Evolutionary conservation across 257 asterid genomes (phyloP).

Genomic region (Penstemon barbatus): DNA sequence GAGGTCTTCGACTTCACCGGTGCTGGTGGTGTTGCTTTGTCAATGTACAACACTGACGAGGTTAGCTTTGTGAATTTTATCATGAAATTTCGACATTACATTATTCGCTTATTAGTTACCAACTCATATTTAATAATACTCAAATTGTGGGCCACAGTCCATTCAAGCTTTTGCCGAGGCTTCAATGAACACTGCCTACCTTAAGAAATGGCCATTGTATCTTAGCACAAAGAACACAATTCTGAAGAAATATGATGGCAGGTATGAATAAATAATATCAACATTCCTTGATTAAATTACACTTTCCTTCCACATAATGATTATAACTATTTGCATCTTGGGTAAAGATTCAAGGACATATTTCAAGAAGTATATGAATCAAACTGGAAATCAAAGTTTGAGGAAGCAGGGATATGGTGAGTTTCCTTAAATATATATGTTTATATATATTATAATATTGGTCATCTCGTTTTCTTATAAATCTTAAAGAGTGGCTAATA

Average conservation of each 20-base stretch:
- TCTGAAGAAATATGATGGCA: slow-evolving; percentile 96
- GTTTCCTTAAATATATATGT: slow-evolving; percentile 23
- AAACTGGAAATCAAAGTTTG: slow-evolving; percentile 83
- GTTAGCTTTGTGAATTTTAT: slow-evolving; percentile 43
- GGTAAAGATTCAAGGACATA: slow-evolving; percentile 89
- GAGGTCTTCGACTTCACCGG: slow-evolving; percentile 95
- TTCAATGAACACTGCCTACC: slow-evolving; percentile 84
- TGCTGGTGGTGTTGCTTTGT: slow-evolving; percentile 94
- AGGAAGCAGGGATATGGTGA: slow-evolving; percentile 88
- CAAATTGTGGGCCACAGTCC: slow-evolving; percentile 52
- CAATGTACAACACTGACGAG: slow-evolving; percentile 99
- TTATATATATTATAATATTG: neutral
- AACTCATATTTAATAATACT: slow-evolving; percentile 23
- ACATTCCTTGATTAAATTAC: neutral
- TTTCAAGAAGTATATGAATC: slow-evolving; percentile 93
- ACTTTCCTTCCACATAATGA: neutral
- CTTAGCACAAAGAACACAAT: slow-evolving; percentile 98
- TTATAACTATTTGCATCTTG: neutral
- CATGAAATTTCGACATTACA: slow-evolving; percentile 1
- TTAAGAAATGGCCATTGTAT: slow-evolving; percentile 97
- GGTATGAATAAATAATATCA: slow-evolving; percentile 41
- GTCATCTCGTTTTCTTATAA: neutral
- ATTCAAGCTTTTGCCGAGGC: slow-evolving; percentile 87
- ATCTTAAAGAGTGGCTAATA: neutral
- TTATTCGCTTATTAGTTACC: slow-evolving; percentile 13